A percentile compares a stretch with the other conserved stretches of the same genome.
Evolutionary conservation across 78 protist genomes (phyloP).

Genomic region (Speleostelium caveatum): DNA sequence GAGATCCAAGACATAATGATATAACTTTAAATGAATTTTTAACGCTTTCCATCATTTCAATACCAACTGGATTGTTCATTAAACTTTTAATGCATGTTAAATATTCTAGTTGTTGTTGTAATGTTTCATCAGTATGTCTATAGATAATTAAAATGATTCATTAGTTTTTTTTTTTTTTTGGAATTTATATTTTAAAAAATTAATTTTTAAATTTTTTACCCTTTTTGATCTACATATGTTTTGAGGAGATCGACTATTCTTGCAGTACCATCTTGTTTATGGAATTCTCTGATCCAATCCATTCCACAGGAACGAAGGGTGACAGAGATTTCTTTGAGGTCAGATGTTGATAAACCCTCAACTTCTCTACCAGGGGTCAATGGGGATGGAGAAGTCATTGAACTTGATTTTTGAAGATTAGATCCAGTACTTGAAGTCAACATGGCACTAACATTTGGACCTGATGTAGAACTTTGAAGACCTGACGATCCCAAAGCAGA

Average conservation of each 20-base stretch:
- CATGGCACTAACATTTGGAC: neutral
- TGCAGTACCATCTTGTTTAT: constrained; percentile 33
- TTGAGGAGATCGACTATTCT: constrained; percentile 46
- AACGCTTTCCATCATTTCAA: constrained; percentile 20
- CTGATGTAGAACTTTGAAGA: neutral
- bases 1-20: constrained; percentile 45
- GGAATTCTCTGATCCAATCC: constrained; percentile 72
- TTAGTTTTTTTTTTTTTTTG: no score
- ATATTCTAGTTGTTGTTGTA: constrained; percentile 59
- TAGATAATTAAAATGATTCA: neutral
- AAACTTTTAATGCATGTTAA: constrained; percentile 59
- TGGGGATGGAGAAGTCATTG: constrained; percentile 7
- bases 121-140: constrained; percentile 37
- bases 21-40: constrained; percentile 52
- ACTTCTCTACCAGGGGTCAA: neutral
- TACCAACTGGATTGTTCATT: constrained; percentile 71
- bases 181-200: no score
- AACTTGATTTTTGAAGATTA: neutral
- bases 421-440: neutral
- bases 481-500: neutral
- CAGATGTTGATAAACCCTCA: constrained; percentile 21
- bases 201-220: neutral
- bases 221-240: constrained; percentile 7
- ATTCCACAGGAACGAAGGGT: constrained; percentile 79
- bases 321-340: constrained; percentile 71